A percentile compares a stretch with the other conserved stretches of the same genome.
phyloP scores from a whole-genome alignment of 129 eudicot species.

The Escallonia herrerae region DNA sequence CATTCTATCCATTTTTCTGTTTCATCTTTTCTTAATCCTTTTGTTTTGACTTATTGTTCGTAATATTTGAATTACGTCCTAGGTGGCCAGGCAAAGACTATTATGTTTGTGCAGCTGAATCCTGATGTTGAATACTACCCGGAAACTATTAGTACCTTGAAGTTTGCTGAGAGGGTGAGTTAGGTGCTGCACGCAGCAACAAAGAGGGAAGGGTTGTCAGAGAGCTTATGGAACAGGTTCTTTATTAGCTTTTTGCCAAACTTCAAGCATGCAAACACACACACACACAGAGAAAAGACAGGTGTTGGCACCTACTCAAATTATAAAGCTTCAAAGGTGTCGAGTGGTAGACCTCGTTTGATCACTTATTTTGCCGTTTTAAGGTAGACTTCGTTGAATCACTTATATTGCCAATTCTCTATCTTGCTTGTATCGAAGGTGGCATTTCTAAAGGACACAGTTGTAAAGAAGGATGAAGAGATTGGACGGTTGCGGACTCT shows the following conservation, averaged over 20 bases:
- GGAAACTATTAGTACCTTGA: slow-evolving; percentile 68
- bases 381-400: no score
- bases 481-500: slow-evolving; percentile 29
- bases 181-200: slow-evolving; percentile 83
- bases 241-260: not conserved
- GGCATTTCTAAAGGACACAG: slow-evolving; percentile 44
- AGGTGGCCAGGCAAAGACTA: slow-evolving; percentile 92
- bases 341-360: no score
- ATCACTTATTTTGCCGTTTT: no score
- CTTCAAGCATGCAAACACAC: no score
- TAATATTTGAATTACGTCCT: not conserved
- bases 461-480: slow-evolving; percentile 66
- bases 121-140: slow-evolving; percentile 79
- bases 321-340: no score
- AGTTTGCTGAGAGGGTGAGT: slow-evolving; percentile 90
- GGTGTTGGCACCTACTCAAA: no score
- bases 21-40: not conserved
- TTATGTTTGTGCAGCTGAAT: slow-evolving; percentile 84
- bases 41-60: not conserved
- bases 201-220: slow-evolving; percentile 77
- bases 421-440: slow-evolving; percentile 38
- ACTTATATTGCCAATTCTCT: not conserved
- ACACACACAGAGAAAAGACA: no score
- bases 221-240: slow-evolving; percentile 88
- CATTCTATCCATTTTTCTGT: not conserved